Evolutionary conservation across 192 early-diverging fungal genomes (phyloP), one percentile per base, ranked within the genome.

Genomic region (Coemansia erecta): DNA sequence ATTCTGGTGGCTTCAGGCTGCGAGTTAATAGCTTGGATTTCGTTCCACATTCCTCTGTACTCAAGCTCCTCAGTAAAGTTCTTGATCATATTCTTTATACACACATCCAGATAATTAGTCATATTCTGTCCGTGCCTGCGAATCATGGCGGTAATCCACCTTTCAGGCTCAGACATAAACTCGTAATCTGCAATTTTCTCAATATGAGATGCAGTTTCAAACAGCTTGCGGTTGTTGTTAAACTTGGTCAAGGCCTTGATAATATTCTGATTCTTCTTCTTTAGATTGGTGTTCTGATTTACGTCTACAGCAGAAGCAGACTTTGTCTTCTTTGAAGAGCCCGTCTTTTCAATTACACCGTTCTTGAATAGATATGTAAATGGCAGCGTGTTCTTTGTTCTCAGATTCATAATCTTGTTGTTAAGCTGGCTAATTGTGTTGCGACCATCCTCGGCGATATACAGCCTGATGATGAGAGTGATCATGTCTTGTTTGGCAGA

Each of bases 231-330:
- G 49, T 26, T 51, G 24, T 51, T 51, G 49, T 51, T 28, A 28
- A 51, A 51, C 23, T 26, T 26, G 5, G 22, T 28, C 49, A 51
- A 24, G 2, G 49, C 49, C 49, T 28, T 51, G 23, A 51, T 51
- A 3, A 51, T 51, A 17, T 51, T 51, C 28, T 51, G 49, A 2
- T 51, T 51, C n/a, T 51, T 51, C 49, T 51, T 51, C 13, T 51
- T 51, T 17, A 51, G n/a, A 28, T 51, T 51, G 3, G 49, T 51
- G 49, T 51, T 51, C 2, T 17, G 11, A 13, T 19, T 4, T 17
- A 24, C 49, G 8, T 51, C 26, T 11, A 26, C 11, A 28, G 24
- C 24, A 3, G 22, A 12, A 11, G 9, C n/a, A 28, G 22, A 14
- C 11, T 26, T 26, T 0, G 2, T 4, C 24, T 51, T 51, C 14